phyloP scores from a whole-genome alignment of 2,329 filamentous ascomycete genomes.

The Hypoxylon sp. region DNA sequence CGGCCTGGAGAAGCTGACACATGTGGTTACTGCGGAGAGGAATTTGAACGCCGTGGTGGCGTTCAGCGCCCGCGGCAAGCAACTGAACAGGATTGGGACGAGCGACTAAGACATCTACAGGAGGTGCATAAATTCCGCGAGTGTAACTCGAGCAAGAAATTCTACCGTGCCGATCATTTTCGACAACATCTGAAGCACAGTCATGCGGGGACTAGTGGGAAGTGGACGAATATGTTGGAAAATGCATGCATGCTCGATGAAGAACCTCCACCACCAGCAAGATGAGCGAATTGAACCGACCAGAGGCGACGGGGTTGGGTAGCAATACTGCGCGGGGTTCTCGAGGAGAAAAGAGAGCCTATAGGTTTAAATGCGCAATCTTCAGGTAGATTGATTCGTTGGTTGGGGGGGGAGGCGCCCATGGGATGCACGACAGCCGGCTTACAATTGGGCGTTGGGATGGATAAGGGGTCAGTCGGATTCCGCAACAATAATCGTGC shows the following conservation, averaged over 20 bases:
- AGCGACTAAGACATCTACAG: slow-evolving; percentile 87
- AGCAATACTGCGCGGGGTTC: slow-evolving; percentile 47
- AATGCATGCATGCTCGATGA: slow-evolving; percentile 95
- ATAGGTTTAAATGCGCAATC: slow-evolving; percentile 36
- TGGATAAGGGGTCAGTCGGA: slow-evolving; percentile 33
- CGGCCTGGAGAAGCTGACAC: slow-evolving; percentile 79
- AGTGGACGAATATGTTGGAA: slow-evolving; percentile 99
- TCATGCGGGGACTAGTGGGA: slow-evolving; percentile 94
- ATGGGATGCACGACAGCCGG: slow-evolving; percentile 37
- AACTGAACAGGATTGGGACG: slow-evolving; percentile 90
- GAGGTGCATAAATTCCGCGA: slow-evolving; percentile 96
- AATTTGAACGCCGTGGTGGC: slow-evolving; percentile 75
- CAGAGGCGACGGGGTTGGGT: slow-evolving; percentile 39
- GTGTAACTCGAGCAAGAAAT: slow-evolving; percentile 98
- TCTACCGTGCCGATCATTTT: slow-evolving; percentile 97
- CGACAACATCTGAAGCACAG: slow-evolving; percentile 98
- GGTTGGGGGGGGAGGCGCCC: slow-evolving; percentile 33
- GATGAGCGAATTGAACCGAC: slow-evolving; percentile 49
- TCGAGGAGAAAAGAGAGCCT: slow-evolving; percentile 26
- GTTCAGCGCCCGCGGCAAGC: slow-evolving; percentile 61
- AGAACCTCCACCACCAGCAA: slow-evolving; percentile 72
- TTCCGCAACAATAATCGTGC: slow-evolving; percentile 26
- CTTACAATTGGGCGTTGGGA: slow-evolving; percentile 38
- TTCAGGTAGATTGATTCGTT: slow-evolving; percentile 40
- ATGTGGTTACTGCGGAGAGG: slow-evolving; percentile 96